These are phyloP conservation scores for Zygotorulaspora mrakii DNA, from an alignment of 1,139 yeast species.

Conservation along the genomic window DNA sequence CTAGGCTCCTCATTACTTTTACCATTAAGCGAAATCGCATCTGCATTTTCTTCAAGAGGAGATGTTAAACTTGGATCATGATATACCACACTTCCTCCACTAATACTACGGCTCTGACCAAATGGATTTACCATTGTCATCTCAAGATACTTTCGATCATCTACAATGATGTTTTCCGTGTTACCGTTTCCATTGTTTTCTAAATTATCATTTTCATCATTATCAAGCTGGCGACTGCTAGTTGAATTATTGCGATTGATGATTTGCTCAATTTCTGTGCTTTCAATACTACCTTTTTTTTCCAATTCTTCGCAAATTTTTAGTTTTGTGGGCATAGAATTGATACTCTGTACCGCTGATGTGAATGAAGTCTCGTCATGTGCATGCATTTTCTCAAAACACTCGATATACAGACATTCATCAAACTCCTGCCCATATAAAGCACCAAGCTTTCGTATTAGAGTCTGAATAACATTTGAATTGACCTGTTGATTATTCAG, in stretches of 20 bases:
- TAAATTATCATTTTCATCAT: conserved; percentile 22
- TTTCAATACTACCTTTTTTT: conserved; percentile 17
- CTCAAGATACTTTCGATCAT: conserved; percentile 32
- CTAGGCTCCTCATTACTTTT: conserved; percentile 12
- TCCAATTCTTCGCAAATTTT: conserved; percentile 32
- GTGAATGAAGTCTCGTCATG: conserved; percentile 18
- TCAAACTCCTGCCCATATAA: conserved; percentile 34
- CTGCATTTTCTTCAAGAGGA: conserved; percentile 1
- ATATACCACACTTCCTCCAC: conserved; percentile 24
- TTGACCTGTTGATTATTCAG: conserved; percentile 2
- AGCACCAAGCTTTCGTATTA: conserved; percentile 14
- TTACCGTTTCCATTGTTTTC: conserved; percentile 13
- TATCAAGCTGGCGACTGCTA: conserved; percentile 15
- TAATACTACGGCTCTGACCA: conserved; percentile 25
- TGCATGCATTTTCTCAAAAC: conserved; percentile 20
- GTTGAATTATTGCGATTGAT: conserved; percentile 9
- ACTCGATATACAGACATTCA: conserved; percentile 24
- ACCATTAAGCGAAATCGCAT: neutral
- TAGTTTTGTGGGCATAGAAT: conserved; percentile 28
- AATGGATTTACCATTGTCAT: conserved; percentile 43
- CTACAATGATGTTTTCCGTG: conserved; percentile 16
- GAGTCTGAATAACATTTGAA: neutral
- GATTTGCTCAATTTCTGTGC: conserved; percentile 11
- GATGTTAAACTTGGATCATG: conserved; percentile 15
- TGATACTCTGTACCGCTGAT: conserved; percentile 16